Evolutionary conservation across 345 rosid species (phyloP), one percentile per base, ranked within the genome.

Genomic region (Chamaenerion angustifolium): DNA sequence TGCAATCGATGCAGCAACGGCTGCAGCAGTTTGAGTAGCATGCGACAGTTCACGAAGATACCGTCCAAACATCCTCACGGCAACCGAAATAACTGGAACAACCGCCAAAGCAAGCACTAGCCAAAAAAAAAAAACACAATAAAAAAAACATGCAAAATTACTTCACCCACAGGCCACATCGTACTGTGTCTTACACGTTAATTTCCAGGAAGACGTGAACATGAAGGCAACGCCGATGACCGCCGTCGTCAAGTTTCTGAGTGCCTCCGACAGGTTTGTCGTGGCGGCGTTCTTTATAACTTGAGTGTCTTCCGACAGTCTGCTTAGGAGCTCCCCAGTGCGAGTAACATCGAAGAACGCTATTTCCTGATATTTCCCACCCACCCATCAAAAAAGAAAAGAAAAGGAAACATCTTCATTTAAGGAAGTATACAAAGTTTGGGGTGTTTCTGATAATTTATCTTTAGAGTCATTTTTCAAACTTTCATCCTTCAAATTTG

Each of bases 11-110:
- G 94, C 85, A 67, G 98, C 83, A 52, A 70, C 78, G 16, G 98
- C 98, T 62, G 98, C 96, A 45, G 98, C 96, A 54, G 96, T 87
- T 81, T 90, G 98, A 60, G 92, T 90, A 58, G 58, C 63, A 68
- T 90, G 89, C 16, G 96, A 90, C 64, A 86, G 93, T 55, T 90
- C 98, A 60, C 90, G 85, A 52, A 90, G 79, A 70, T 71, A 86
- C 21, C 82, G 80, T 10, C 98, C 96, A 10, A 81, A 81, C 48
- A 64, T 77, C 46, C 76, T 67, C 37, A 79, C 94, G 46, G 85
- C 78, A 55, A 86, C 65, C 2, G 92, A 90, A 43, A 90, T 81
- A 49, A 71, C 23, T 4, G 98, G 98, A 42, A 86, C 93, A 10
- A 90, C 87, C 12, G 57, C 89, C 74, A 86, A 62, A 49, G 98